Conservation (phyloP, 2,329 filamentous ascomycete genomes). For the Metarhizium brunneum region DNA sequence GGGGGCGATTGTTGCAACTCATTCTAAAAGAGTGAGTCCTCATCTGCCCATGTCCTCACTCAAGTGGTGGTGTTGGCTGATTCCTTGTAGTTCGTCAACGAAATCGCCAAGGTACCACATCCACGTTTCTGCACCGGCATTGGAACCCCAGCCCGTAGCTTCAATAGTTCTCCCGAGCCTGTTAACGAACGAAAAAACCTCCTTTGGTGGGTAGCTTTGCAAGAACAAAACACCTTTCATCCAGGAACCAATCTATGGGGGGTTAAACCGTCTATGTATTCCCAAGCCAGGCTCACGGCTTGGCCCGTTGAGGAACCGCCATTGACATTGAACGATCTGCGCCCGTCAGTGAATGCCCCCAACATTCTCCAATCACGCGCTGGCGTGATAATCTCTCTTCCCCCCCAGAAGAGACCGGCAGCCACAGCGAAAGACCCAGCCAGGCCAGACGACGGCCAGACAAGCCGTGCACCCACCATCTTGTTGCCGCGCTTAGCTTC, state of each 20-base stretch:
- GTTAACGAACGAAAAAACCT: background rate
- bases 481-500: conserved; percentile 4
- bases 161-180: background rate
- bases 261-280: background rate
- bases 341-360: background rate
- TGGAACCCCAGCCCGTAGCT: background rate
- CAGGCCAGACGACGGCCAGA: background rate
- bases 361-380: conserved; percentile 6
- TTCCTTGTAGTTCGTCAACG: background rate
- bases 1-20: background rate
- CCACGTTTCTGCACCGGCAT: background rate
- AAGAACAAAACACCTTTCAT: background rate
- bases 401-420: background rate
- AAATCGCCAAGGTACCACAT: background rate
- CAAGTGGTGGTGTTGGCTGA: background rate
- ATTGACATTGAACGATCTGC: background rate
- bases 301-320: background rate
- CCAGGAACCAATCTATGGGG: background rate
- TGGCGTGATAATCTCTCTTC: background rate
- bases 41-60: background rate
- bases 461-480: background rate
- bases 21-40: background rate
- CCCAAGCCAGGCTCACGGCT: background rate
- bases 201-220: background rate
- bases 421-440: background rate